These are phyloP conservation scores for Globisporangium cederbergense DNA, from an alignment of 352 stramenopile species.

Conservation along the genomic window DNA sequence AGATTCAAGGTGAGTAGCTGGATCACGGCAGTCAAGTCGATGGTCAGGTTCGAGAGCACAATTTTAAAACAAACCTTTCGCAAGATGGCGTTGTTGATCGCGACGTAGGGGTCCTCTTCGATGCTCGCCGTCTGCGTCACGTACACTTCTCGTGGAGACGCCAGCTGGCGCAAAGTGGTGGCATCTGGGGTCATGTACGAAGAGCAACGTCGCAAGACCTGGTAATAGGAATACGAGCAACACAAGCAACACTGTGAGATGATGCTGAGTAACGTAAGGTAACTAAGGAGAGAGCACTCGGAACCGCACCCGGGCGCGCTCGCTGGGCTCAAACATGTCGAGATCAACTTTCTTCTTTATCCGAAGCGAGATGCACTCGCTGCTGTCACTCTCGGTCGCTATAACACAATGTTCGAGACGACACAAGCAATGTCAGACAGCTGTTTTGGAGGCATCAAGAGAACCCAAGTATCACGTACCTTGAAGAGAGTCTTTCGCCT, in stretches of 20 bases:
- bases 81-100: slow-evolving; percentile 86
- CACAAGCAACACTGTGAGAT: not conserved
- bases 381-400: slow-evolving; percentile 22
- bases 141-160: slow-evolving; percentile 43
- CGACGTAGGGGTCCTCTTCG: slow-evolving; percentile 63
- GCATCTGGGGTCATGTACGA: slow-evolving; percentile 53
- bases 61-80: slow-evolving; percentile 39
- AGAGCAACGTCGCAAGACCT: slow-evolving; percentile 62
- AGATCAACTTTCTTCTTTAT: slow-evolving; percentile 58
- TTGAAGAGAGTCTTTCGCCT: slow-evolving; percentile 19
- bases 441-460: not conserved
- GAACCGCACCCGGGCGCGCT: slow-evolving; percentile 13
- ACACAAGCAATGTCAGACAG: not conserved
- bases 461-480: not conserved
- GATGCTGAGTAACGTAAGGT: not conserved
- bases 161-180: slow-evolving; percentile 62
- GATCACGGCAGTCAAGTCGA: not conserved
- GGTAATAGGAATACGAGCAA: not conserved
- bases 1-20: not conserved
- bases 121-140: slow-evolving; percentile 42
- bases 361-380: slow-evolving; percentile 37
- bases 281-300: not conserved
- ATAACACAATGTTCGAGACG: not conserved
- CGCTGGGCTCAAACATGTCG: slow-evolving; percentile 33
- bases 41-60: not conserved